Evolutionary conservation across 192 early-diverging fungal genomes (phyloP), one percentile per base, ranked within the genome.

Genomic region (Funneliformis mosseae): DNA sequence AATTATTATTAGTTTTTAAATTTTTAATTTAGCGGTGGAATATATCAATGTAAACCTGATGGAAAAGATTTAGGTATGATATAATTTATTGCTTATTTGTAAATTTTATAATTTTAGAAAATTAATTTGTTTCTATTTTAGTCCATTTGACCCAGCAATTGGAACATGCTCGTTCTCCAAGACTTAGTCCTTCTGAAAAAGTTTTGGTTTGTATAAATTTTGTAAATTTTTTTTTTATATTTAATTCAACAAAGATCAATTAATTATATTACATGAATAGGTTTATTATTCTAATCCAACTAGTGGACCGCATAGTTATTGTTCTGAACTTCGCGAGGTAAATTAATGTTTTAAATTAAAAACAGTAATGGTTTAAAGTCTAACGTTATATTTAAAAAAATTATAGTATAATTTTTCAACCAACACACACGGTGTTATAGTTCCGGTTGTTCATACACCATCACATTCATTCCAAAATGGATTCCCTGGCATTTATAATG

Each of bases 401-500:
- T 41, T 72, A 25, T 76, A 74, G 28, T 67, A 69, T 27, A 46
- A 25, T 27, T 23, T 33, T 27, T 12, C 59, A 80, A 59, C 46
- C 70, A 78, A 76, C 78, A 33, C 77, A 85, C 41, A 43, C 64
- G 43, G 73, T 75, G 2, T 82, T 23, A 81, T 88, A 0, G 82
- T 90, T 3, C 82, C 88, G 33, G 62, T 84, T 38, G 86, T 87
- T 14, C 75, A 67, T 27, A 84, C 72, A 9, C 80, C 89, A 6
- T 78, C 76, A 6, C 8, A 75, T 7, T 81, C 85, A 39, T 74
- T 50, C 50, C 41, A 45, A 18, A 83, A 72, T 8, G 88, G 85
- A 12, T 96, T 96, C 82, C 90, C 90, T 4, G 95, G 95, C 2
- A 83, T 96, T 1, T 96, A 91, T 76, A 79, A 86, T 77, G 88